Conservation (phyloP, 371 early-diverging fungal genomes). For the Mortierella sp. region DNA sequence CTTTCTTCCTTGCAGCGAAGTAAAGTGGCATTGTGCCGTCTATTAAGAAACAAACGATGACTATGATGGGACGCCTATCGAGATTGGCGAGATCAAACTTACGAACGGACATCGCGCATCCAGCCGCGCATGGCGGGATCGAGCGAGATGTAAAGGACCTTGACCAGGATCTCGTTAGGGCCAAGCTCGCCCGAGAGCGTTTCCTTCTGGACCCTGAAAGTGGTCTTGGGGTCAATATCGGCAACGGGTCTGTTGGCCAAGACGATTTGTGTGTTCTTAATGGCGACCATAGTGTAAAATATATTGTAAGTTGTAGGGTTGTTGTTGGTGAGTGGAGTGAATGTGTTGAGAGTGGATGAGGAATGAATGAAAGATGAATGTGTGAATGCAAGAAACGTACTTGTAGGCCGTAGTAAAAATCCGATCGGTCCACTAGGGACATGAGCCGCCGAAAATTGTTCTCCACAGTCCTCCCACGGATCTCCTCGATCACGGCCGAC, state of each 20-base stretch:
- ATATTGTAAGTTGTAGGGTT: not conserved
- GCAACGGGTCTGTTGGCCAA: slow-evolving; percentile 50
- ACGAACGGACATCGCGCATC: slow-evolving; percentile 60
- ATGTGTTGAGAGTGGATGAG: not conserved
- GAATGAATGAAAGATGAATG: slow-evolving; percentile 5
- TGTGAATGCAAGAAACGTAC: not conserved
- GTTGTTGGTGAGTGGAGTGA: not conserved
- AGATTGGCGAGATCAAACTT: slow-evolving; percentile 5
- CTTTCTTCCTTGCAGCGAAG: too few species aligned
- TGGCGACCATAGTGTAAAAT: slow-evolving; percentile 30
- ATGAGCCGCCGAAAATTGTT: slow-evolving; percentile 8
- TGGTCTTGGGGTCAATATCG: slow-evolving; percentile 50
- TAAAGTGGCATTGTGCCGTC: too few species aligned
- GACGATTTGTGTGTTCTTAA: slow-evolving; percentile 56
- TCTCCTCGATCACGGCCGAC: slow-evolving; percentile 1
- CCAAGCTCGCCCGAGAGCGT: slow-evolving; percentile 54
- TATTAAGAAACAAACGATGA: too few species aligned
- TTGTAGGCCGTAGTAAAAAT: not conserved
- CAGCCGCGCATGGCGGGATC: slow-evolving; percentile 67
- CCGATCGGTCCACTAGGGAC: not conserved
- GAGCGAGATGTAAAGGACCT: slow-evolving; percentile 65
- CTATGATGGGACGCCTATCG: too few species aligned
- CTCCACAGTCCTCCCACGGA: slow-evolving; percentile 4
- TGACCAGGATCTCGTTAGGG: slow-evolving; percentile 61
- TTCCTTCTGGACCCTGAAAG: slow-evolving; percentile 45